These are phyloP conservation scores for Rasamsonia emersonii DNA, from an alignment of 2,329 filamentous ascomycete species.

Conservation along the genomic window DNA sequence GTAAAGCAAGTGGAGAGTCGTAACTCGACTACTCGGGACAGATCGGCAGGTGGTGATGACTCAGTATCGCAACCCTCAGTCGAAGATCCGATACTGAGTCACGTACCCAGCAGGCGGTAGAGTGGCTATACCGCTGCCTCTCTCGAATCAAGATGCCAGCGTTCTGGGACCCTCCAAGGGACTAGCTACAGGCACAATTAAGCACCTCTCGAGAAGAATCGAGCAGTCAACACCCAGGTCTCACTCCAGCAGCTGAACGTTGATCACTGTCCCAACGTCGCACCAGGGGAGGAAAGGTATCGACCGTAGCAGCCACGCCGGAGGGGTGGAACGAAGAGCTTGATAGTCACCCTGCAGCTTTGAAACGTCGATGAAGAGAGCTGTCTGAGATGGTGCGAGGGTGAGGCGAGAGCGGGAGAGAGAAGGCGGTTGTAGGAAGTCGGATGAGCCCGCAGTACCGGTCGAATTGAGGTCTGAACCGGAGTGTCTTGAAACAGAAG, in stretches of 20 bases:
- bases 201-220: slow-evolving; percentile 10
- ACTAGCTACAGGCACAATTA: slow-evolving; percentile 10
- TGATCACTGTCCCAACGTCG: slow-evolving; percentile 11
- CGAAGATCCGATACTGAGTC: no score
- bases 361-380: no score
- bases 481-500: no score
- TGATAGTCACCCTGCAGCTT: no score
- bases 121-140: no score
- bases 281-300: slow-evolving; percentile 12
- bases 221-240: slow-evolving; percentile 9
- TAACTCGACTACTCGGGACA: slow-evolving; percentile 22
- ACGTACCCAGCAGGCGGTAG: no score
- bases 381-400: no score
- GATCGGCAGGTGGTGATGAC: slow-evolving; percentile 23
- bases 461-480: no score
- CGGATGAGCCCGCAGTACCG: no score
- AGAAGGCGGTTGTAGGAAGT: slow-evolving; percentile 2
- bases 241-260: slow-evolving; percentile 10
- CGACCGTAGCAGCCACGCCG: slow-evolving; percentile 9
- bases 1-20: slow-evolving; percentile 16
- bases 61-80: no score
- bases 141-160: no score
- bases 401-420: not conserved
- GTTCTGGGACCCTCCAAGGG: slow-evolving; percentile 9
- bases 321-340: slow-evolving; percentile 6